Evolutionary conservation across 1,284 basidiomycete species (phyloP), one percentile per base, ranked within the genome.

Genomic region (Quambalaria eucalypti): DNA sequence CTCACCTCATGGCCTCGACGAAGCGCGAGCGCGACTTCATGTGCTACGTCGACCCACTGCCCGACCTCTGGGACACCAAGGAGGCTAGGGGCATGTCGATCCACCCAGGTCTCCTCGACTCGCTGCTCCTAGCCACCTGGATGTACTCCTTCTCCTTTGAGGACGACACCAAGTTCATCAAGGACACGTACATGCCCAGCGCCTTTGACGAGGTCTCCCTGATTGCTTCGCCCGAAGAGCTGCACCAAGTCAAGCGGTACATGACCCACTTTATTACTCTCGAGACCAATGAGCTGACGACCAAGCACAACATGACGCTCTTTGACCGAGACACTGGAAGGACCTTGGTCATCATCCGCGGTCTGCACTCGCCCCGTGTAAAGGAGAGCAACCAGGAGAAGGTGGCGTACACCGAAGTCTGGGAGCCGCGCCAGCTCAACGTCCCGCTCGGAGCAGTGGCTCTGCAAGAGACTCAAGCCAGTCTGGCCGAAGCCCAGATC

Each of bases 61-160:
- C 49, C n/a, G 57, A 52, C 42, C 57, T 58, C 31, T 58, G 57
- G 57, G 39, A 36, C 26, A 19, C 23, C 33, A 52, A 40, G n/a
- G 57, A 58, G 49, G 30, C 53, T 5, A 19, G 30, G 8, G 30
- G 42, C 23, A 58, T 58, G 57, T 36, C 55, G 14, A 54, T 58
- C 57, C 57, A 58, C 53, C 57, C 57, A 9, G 57, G 57, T 51
- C 39, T 58, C 31, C 57, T 58, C 21, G 57, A 58, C 49, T 58
- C 57, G 48, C 52, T 53, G 8, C 55, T 58, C 52, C 44, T 58
- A 36, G 54, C 52, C 36, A 58, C 57, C 7, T 58, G 57, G 57
- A 58, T 58, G 54, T 53, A 52, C 31, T 52, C 52, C n/a, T 39
- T 58, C 48, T 50, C 57, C 12, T 58, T 58, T 29, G 57, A 58